A percentile compares a stretch with the other conserved stretches of the same genome.
Conservation (phyloP, 768 basidiomycete species). For the Russula sp. region DNA sequence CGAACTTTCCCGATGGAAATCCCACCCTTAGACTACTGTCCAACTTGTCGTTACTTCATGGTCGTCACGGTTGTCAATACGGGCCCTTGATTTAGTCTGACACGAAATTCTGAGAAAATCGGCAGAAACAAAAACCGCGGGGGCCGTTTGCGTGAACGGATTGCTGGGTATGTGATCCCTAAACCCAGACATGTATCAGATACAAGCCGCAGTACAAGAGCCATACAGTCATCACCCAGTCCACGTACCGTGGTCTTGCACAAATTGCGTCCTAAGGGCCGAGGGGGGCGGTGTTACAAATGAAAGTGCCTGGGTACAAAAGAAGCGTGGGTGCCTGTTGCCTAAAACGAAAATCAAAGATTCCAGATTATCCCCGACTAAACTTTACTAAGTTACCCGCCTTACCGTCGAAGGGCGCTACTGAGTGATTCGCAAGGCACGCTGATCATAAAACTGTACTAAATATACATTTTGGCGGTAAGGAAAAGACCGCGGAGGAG, state of each 20-base stretch:
- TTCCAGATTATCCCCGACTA: background rate
- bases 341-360: background rate
- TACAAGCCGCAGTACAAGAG: no score
- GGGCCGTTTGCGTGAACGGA: conserved; percentile 4
- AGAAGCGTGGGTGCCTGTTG: background rate
- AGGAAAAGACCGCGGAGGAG: background rate
- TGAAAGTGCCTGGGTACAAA: background rate
- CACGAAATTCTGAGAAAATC: background rate
- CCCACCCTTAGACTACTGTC: background rate
- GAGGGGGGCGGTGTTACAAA: background rate
- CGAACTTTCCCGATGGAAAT: background rate
- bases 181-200: background rate
- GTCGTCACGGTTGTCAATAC: background rate
- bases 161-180: background rate
- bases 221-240: background rate
- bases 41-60: background rate
- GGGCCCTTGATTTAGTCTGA: background rate
- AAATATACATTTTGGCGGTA: background rate
- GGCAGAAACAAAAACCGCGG: background rate
- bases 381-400: conserved; percentile 9
- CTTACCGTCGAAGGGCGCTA: background rate
- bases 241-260: background rate
- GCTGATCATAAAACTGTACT: background rate
- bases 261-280: background rate
- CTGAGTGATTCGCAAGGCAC: background rate